Conservation (phyloP, 305 asterid genomes). For the Fraxinus angustifolia region DNA sequence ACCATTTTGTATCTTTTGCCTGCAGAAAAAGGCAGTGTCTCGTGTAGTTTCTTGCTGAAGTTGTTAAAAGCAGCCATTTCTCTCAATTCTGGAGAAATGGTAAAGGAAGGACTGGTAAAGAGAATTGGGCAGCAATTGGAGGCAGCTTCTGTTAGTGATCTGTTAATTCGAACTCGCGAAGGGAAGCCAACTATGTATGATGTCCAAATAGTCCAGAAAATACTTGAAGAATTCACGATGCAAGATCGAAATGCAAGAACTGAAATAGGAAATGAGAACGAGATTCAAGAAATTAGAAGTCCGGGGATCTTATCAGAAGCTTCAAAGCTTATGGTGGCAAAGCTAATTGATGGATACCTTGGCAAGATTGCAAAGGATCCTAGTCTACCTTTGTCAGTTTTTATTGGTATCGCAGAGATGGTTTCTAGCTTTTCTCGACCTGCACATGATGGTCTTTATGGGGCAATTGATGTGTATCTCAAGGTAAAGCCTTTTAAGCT, state of each 20-base stretch:
- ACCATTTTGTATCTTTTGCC: slow-evolving; percentile 6
- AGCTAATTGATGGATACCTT: slow-evolving; percentile 14
- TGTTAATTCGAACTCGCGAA: background rate
- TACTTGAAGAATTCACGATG: background rate
- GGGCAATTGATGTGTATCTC: slow-evolving; percentile 9
- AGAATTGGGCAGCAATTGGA: slow-evolving; percentile 10
- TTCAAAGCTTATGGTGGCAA: slow-evolving; percentile 6
- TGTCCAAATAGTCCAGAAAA: background rate
- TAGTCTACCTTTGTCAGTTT: background rate
- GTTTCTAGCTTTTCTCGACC: slow-evolving; percentile 3
- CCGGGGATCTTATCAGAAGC: slow-evolving; percentile 2
- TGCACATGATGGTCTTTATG: slow-evolving; percentile 10
- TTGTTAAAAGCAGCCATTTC: background rate
- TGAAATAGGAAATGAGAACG: background rate
- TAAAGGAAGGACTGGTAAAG: background rate
- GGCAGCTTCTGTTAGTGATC: slow-evolving; percentile 10
- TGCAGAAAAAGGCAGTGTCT: background rate
- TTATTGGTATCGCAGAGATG: slow-evolving; percentile 8
- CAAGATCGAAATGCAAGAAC: background rate
- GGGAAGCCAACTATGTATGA: slow-evolving; percentile 1
- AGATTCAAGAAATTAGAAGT: background rate
- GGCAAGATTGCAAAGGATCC: slow-evolving; percentile 10
- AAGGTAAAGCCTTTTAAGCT: slow-evolving; percentile 1
- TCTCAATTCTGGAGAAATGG: background rate
- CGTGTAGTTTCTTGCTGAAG: slow-evolving; percentile 6